Conservation (phyloP, 345 rosid species). For the Syzygium jambos region DNA sequence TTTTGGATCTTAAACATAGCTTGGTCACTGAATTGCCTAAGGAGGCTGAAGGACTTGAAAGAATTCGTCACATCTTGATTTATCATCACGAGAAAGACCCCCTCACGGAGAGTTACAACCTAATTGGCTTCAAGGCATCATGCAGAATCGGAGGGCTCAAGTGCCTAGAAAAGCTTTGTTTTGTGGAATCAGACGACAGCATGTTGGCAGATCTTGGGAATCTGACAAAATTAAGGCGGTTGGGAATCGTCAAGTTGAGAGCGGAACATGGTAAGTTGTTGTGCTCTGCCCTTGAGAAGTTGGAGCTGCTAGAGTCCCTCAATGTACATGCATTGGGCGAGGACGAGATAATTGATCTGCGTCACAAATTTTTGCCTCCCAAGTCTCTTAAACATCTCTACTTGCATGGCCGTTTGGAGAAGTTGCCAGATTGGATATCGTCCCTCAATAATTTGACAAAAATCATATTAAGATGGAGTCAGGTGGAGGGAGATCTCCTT, state of each 20-base stretch:
- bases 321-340: constrained; percentile 4
- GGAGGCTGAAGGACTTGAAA: constrained; percentile 9
- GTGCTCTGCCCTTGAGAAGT: constrained; percentile 11
- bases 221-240: constrained; percentile 17
- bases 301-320: constrained; percentile 8
- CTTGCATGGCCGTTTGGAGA: constrained; percentile 9
- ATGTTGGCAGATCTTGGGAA: constrained; percentile 12
- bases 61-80: constrained; percentile 14
- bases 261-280: constrained; percentile 9
- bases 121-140: constrained; percentile 10
- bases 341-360: constrained; percentile 10
- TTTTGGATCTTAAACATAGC: constrained; percentile 19
- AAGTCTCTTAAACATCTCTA: constrained; percentile 5
- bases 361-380: constrained; percentile 7
- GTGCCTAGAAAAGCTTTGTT: constrained; percentile 16
- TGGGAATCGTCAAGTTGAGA: constrained; percentile 19
- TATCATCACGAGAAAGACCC: constrained; percentile 4
- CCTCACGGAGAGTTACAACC: background rate
- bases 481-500: constrained; percentile 6
- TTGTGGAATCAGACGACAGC: constrained; percentile 5
- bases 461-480: constrained; percentile 12
- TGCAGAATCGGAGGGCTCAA: constrained; percentile 1
- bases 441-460: constrained; percentile 3
- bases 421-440: constrained; percentile 13
- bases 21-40: constrained; percentile 14